A percentile compares a stretch with the other conserved stretches of the same genome.
Conservation (phyloP, 2,329 filamentous ascomycete species). For the Ceratocystiopsis sp. region DNA sequence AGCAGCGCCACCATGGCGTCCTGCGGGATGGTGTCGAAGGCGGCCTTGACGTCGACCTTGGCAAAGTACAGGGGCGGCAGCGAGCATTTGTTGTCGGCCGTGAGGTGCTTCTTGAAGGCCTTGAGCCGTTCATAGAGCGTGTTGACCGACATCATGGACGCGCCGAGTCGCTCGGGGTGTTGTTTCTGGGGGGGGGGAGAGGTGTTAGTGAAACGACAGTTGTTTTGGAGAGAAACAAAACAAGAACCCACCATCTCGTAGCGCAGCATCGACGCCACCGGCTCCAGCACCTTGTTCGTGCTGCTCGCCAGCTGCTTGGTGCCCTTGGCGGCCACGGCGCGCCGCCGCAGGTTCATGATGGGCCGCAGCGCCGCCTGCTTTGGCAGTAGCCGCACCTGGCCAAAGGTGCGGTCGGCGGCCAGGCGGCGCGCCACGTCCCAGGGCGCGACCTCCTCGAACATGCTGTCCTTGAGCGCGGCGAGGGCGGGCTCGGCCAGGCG, state of each 20-base stretch:
- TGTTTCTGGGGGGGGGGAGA: constrained; percentile 1
- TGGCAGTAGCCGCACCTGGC: constrained; percentile 64
- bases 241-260: constrained; percentile 48
- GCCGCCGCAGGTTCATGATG: constrained; percentile 70
- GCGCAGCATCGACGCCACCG: constrained; percentile 60
- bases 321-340: constrained; percentile 33
- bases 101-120: constrained; percentile 41
- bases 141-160: constrained; percentile 62
- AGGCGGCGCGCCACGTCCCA: constrained; percentile 40
- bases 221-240: not conserved
- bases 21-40: constrained; percentile 93
- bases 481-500: constrained; percentile 59
- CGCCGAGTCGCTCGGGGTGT: constrained; percentile 48
- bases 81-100: constrained; percentile 16
- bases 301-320: constrained; percentile 14
- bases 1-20: constrained; percentile 52
- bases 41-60: constrained; percentile 80
- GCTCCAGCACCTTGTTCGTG: constrained; percentile 38
- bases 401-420: constrained; percentile 50
- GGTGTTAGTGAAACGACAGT: no score
- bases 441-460: constrained; percentile 62
- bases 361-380: constrained; percentile 62
- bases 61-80: constrained; percentile 52
- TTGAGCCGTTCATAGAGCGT: constrained; percentile 65
- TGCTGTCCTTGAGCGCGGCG: constrained; percentile 43